These are phyloP conservation scores for Cercospora berteroae DNA, from an alignment of 2,329 filamentous ascomycete genomes.

Conservation along the genomic window DNA sequence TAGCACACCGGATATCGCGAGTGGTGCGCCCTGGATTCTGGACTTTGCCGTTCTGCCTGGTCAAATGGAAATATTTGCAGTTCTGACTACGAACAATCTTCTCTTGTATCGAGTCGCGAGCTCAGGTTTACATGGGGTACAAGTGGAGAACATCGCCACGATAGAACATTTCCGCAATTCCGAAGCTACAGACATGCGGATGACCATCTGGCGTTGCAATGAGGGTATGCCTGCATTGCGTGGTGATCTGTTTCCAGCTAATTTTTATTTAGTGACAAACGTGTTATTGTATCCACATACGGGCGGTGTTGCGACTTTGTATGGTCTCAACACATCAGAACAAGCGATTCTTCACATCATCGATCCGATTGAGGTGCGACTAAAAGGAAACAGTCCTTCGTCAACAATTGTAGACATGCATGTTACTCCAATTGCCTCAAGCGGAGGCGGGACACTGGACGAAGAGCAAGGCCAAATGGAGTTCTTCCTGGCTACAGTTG, in stretches of 20 bases:
- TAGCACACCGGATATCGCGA: conserved; percentile 31
- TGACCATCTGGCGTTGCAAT: conserved; percentile 34
- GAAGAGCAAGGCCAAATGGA: neutral
- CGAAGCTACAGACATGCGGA: conserved; percentile 53
- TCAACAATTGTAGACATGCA: neutral
- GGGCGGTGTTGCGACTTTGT: neutral
- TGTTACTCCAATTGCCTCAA: neutral
- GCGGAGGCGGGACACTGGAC: neutral
- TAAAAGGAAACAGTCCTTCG: neutral
- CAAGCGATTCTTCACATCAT: neutral
- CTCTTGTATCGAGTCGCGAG: conserved; percentile 38
- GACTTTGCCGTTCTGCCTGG: conserved; percentile 53
- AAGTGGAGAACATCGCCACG: conserved; percentile 42
- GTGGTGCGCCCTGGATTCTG: conserved; percentile 53
- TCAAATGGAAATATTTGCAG: conserved; percentile 52
- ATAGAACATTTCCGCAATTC: conserved; percentile 56
- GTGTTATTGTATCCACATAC: conserved; percentile 15
- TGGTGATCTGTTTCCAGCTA: neutral
- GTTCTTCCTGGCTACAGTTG: neutral
- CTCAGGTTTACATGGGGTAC: conserved; percentile 12
- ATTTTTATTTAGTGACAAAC: neutral
- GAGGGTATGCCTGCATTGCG: conserved; percentile 33
- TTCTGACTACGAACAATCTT: conserved; percentile 57
- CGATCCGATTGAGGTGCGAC: neutral
- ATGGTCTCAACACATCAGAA: neutral